Percentiles rank a stretch among this genome's conserved stretches.
Evolutionary conservation across 73 alveolate genomes (phyloP).

Genomic region (Stentor roeselii): DNA sequence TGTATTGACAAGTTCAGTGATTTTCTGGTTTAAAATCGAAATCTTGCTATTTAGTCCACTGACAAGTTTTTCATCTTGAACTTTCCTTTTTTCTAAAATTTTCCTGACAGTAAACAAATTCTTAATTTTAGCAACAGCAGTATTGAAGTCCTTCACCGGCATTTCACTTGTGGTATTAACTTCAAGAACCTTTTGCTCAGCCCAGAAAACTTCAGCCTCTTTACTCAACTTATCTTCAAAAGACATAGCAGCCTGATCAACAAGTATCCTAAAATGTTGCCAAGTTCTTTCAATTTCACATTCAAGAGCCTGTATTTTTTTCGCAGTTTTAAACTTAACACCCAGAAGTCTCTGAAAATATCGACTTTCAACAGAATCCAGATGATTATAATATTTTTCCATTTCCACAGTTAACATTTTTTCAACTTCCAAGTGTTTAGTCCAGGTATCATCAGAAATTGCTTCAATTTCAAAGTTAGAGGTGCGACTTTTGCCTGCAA

Average conservation of each 20-base stretch:
- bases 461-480: background rate
- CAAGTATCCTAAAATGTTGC: background rate
- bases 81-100: background rate
- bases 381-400: slow-evolving; percentile 15
- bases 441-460: slow-evolving; percentile 14
- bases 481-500: background rate
- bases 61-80: slow-evolving; percentile 15
- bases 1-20: background rate
- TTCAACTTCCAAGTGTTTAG: slow-evolving; percentile 21
- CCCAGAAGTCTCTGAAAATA: background rate
- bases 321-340: background rate
- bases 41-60: background rate
- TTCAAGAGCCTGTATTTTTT: background rate
- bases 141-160: background rate
- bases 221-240: background rate
- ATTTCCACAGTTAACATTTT: background rate
- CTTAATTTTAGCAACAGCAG: background rate
- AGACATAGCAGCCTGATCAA: background rate
- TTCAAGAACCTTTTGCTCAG: background rate
- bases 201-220: background rate
- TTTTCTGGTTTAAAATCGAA: background rate
- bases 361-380: background rate
- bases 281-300: background rate
- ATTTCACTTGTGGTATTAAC: background rate
- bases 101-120: background rate